Conservation (phyloP, 2,329 filamentous ascomycete genomes). For the Colletotrichum simmondsii region DNA sequence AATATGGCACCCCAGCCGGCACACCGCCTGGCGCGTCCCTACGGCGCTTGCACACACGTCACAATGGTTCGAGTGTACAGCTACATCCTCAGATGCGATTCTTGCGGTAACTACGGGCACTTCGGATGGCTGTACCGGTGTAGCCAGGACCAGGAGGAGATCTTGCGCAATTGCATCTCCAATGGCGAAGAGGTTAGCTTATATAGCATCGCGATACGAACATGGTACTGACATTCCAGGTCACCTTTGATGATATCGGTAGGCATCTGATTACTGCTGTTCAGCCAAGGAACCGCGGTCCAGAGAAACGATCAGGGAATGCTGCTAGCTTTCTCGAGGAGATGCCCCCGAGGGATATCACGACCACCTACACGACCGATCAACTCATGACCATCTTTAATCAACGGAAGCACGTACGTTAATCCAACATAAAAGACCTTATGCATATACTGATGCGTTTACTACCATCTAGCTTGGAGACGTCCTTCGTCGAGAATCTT, state of each 20-base stretch:
- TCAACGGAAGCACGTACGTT: constrained; percentile 61
- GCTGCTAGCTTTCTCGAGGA: constrained; percentile 57
- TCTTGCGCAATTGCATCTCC: constrained; percentile 44
- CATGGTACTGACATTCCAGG: constrained; percentile 37
- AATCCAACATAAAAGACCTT: background rate
- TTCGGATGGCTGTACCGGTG: constrained; percentile 82
- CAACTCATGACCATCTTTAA: constrained; percentile 60
- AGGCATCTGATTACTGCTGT: constrained; percentile 44
- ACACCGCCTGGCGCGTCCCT: constrained; percentile 1
- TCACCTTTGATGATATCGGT: constrained; percentile 49
- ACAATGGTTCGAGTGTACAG: constrained; percentile 75
- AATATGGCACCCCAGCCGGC: constrained; percentile 14
- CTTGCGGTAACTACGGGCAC: constrained; percentile 65
- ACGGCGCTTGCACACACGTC: constrained; percentile 69
- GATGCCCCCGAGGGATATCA: constrained; percentile 51
- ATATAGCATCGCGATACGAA: constrained; percentile 25
- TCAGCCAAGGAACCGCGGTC: constrained; percentile 49
- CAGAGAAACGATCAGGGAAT: constrained; percentile 53
- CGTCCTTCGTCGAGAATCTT: constrained; percentile 21
- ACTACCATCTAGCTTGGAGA: constrained; percentile 8
- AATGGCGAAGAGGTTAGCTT: constrained; percentile 42
- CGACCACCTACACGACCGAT: constrained; percentile 53
- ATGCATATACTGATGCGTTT: background rate
- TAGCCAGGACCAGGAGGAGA: constrained; percentile 67
- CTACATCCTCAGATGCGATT: constrained; percentile 61